Evolutionary conservation across 164 flowering plant genomes (phyloP).

Genomic region (Chimonanthus salicifolius): DNA sequence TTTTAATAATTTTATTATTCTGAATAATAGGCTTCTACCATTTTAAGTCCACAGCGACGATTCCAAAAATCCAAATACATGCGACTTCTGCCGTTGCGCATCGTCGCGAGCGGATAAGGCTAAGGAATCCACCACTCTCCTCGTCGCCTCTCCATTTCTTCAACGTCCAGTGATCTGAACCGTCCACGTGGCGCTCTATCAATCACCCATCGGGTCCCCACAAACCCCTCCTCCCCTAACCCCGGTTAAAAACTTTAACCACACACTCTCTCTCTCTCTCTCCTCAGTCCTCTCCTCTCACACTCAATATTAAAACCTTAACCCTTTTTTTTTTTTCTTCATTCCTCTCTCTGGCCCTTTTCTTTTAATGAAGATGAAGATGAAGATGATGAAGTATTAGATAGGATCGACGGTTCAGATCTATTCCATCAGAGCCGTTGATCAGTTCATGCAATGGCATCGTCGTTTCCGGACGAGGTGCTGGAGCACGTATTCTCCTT

Average conservation of each 20-base stretch:
- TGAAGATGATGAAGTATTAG: too few relatives aligned
- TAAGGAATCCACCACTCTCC: background rate
- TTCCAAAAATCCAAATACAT: too few relatives aligned
- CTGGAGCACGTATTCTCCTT: conserved; percentile 83
- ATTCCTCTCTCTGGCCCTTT: conserved; percentile 13
- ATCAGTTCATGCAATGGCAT: conserved; percentile 21
- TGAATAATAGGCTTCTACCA: too few relatives aligned
- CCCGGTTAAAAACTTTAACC: conserved; percentile 20
- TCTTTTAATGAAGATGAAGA: background rate
- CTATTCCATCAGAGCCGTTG: background rate
- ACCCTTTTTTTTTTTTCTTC: conserved; percentile 24
- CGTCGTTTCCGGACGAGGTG: conserved; percentile 81
- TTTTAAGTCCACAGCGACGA: too few relatives aligned
- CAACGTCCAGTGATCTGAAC: conserved; percentile 17
- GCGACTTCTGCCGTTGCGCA: conserved; percentile 42
- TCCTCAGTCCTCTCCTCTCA: conserved; percentile 1
- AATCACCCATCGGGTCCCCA: conserved; percentile 6
- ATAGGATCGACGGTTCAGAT: background rate
- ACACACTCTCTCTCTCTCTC: background rate
- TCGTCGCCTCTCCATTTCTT: conserved; percentile 17
- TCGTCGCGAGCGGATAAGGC: conserved; percentile 44
- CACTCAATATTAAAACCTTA: conserved; percentile 23
- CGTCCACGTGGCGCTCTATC: conserved; percentile 17
- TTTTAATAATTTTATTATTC: too few relatives aligned
- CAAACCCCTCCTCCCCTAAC: conserved; percentile 2